These are phyloP conservation scores for Talaromyces sp. DNA, from an alignment of 2,329 filamentous ascomycete species.

Conservation along the genomic window DNA sequence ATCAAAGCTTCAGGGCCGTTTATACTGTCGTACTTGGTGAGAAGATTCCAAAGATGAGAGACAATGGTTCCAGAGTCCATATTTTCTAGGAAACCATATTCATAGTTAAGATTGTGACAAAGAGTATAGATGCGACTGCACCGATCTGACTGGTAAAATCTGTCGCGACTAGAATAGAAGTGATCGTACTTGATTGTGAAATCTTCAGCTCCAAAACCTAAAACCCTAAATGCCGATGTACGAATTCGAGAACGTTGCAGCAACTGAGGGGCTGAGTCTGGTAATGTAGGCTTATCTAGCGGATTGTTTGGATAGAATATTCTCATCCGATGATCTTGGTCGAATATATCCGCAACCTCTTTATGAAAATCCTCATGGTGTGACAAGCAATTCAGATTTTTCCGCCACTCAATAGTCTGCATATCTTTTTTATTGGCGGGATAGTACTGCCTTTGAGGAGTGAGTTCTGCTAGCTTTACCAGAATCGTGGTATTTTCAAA, in stretches of 20 bases:
- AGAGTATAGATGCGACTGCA: no score
- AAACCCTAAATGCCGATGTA: slow-evolving; percentile 28
- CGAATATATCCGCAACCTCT: slow-evolving; percentile 36
- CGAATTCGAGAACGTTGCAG: slow-evolving; percentile 30
- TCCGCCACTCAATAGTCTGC: slow-evolving; percentile 49
- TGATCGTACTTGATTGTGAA: not conserved
- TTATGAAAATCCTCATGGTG: slow-evolving; percentile 47
- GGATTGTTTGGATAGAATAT: slow-evolving; percentile 30
- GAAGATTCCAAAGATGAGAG: no score
- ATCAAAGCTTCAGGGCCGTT: slow-evolving; percentile 8
- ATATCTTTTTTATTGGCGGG: slow-evolving; percentile 36
- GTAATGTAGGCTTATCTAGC: slow-evolving; percentile 7
- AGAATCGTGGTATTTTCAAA: slow-evolving; percentile 38
- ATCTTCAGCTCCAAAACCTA: slow-evolving; percentile 2
- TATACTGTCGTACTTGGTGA: not conserved
- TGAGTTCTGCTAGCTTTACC: slow-evolving; percentile 38
- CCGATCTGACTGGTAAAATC: no score
- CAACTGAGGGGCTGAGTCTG: slow-evolving; percentile 19
- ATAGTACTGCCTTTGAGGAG: slow-evolving; percentile 48
- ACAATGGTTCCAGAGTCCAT: no score
- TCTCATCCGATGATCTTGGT: slow-evolving; percentile 28
- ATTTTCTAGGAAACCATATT: no score
- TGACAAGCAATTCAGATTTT: slow-evolving; percentile 38
- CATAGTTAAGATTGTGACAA: no score
- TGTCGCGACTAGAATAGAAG: no score